phyloP scores from a whole-genome alignment of 805 yeast genomes.

The Metschnikowia santaceciliae region DNA sequence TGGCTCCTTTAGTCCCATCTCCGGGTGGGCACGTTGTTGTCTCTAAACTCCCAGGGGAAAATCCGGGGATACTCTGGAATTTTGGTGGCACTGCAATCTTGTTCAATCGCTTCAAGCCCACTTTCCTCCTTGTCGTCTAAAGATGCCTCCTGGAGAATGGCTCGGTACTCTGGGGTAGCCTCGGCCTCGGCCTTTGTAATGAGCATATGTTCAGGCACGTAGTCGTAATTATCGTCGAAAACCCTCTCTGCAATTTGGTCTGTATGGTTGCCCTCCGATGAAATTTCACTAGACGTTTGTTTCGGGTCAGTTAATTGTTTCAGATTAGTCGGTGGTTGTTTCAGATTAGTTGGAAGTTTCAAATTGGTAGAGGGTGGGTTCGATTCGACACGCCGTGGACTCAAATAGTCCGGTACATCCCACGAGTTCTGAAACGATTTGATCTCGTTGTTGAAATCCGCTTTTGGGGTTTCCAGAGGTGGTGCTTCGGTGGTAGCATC shows the following conservation, averaged over 20 bases:
- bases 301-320: too few relatives aligned
- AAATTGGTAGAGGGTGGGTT: too few relatives aligned
- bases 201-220: slow-evolving; percentile 25
- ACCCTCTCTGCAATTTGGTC: slow-evolving; percentile 27
- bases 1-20: slow-evolving; percentile 18
- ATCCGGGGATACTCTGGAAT: slow-evolving; percentile 16
- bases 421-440: slow-evolving; percentile 23
- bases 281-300: not conserved
- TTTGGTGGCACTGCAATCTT: not conserved
- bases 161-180: slow-evolving; percentile 1
- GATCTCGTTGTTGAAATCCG: slow-evolving; percentile 16
- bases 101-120: not conserved
- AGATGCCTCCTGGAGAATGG: slow-evolving; percentile 6
- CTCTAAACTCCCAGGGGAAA: slow-evolving; percentile 38
- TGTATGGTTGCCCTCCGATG: slow-evolving; percentile 11
- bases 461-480: slow-evolving; percentile 22
- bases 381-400: too few relatives aligned
- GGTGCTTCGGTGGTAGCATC: slow-evolving; percentile 43
- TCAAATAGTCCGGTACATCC: slow-evolving; percentile 17
- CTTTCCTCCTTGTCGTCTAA: slow-evolving; percentile 4
- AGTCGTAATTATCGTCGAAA: slow-evolving; percentile 27
- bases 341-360: too few relatives aligned
- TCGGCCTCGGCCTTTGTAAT: slow-evolving; percentile 5
- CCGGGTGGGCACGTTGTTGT: slow-evolving; percentile 21
- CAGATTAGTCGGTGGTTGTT: too few relatives aligned